Conservation (phyloP, 352 stramenopile species). For the Globisporangium cylindrosporum region DNA sequence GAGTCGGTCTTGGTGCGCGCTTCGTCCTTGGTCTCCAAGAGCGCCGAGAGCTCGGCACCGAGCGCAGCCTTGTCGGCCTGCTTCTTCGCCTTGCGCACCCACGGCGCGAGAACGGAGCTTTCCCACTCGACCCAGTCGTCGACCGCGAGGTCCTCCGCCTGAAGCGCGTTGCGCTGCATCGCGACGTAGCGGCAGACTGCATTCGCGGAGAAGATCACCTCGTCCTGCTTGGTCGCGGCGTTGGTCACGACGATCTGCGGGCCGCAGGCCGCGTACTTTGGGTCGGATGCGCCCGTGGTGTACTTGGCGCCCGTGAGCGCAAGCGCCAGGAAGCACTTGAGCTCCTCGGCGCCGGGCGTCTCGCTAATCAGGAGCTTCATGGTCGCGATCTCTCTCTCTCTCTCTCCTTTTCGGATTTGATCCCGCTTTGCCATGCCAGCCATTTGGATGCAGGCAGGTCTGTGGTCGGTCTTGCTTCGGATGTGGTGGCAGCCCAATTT, state of each 20-base stretch:
- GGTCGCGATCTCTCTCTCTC: slow-evolving; percentile 1
- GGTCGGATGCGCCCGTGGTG: slow-evolving; percentile 47
- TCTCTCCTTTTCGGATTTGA: not conserved
- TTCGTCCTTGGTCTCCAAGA: slow-evolving; percentile 66
- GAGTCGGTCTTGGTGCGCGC: slow-evolving; percentile 38
- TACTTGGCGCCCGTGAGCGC: slow-evolving; percentile 45
- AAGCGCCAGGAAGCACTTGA: slow-evolving; percentile 81
- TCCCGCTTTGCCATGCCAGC: not conserved
- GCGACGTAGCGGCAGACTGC: slow-evolving; percentile 73
- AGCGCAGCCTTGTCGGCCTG: slow-evolving; percentile 23
- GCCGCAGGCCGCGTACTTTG: slow-evolving; percentile 54
- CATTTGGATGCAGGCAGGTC: not conserved
- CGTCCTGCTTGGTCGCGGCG: slow-evolving; percentile 19
- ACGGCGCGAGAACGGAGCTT: slow-evolving; percentile 55
- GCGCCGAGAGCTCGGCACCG: slow-evolving; percentile 34
- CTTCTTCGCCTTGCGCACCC: slow-evolving; percentile 57
- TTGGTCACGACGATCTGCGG: slow-evolving; percentile 43
- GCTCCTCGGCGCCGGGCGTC: slow-evolving; percentile 58
- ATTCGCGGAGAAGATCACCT: slow-evolving; percentile 76
- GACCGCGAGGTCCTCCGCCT: slow-evolving; percentile 70
- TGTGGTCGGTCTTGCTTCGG: no score
- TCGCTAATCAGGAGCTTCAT: slow-evolving; percentile 76
- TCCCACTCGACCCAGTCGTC: slow-evolving; percentile 87
- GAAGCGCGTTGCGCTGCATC: slow-evolving; percentile 31
- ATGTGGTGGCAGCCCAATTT: not conserved